Evolutionary conservation across 73 alveolate genomes (phyloP), one percentile per base, ranked within the genome.

Genomic region (Effrenium voratum): DNA sequence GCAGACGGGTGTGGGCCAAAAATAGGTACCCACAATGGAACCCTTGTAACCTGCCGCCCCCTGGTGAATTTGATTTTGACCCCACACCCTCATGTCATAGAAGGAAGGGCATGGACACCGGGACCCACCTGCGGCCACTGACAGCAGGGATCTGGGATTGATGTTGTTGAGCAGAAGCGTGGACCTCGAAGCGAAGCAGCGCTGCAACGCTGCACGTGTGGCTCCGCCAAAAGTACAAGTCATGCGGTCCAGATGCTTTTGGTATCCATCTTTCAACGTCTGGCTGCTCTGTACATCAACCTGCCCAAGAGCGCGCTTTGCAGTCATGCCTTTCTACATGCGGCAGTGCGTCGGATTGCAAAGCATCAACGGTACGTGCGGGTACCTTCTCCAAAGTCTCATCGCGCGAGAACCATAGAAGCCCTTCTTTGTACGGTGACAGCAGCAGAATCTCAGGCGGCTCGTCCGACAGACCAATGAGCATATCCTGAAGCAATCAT

Each of bases 341-440:
- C 47, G 45, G 24, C 43, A 5, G 30, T 19, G 26, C 77, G 10
- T 28, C 12, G n/a, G 77, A 10, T 2, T 63, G 34, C 30, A n/a
- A 28, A 16, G 15, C 28, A 1, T 32, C 43, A 30, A 22, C 40
- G 38, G 43, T 24, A 12, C 90, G 10, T 44, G 24, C 41, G 52
- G 32, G 86, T 41, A 52, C 98, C 90, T 75, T 52, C 34, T 92
- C 92, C 90, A 75, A 41, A 2, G 98, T 91, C 68, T 92, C 91
- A 26, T 92, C 36, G 30, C 98, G 98, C 12, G 98, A 83, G 68
- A 92, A 92, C 41, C 46, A 92, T n/a, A 92, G 91, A 38, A 72
- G 91, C 41, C 98, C 98, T 83, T 92, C 98, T 79, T 41, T 92
- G 98, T 92, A 92, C 12, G 98, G 98, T 13, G 98, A 92, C 72